Evolutionary conservation across 2,329 filamentous ascomycete species (phyloP).

Genomic region (Fusarium chuoi): DNA sequence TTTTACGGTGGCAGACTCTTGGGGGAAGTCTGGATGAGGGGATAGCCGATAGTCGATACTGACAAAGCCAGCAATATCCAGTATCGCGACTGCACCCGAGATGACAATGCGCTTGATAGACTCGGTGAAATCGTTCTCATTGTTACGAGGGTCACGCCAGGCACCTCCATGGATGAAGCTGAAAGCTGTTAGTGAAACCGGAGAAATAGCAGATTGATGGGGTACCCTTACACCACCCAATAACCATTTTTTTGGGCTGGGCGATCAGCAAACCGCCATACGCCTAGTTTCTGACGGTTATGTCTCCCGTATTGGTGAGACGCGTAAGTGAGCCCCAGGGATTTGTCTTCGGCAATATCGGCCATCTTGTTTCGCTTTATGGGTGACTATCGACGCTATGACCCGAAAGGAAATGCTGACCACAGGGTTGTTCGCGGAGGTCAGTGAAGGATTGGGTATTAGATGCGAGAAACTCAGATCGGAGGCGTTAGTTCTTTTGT

Average conservation of each 20-base stretch:
- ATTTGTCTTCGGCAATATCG: slow-evolving; percentile 28
- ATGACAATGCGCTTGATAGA: slow-evolving; percentile 56
- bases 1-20: slow-evolving; percentile 51
- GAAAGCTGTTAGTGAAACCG: slow-evolving; percentile 18
- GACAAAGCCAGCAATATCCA: slow-evolving; percentile 67
- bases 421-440: slow-evolving; percentile 1
- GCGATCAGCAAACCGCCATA: slow-evolving; percentile 53
- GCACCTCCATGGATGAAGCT: slow-evolving; percentile 71
- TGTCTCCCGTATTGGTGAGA: slow-evolving; percentile 53
- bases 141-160: slow-evolving; percentile 68
- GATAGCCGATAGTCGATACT: slow-evolving; percentile 73
- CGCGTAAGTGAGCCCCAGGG: slow-evolving; percentile 44
- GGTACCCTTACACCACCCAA: slow-evolving; percentile 52
- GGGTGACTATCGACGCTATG: slow-evolving; percentile 18
- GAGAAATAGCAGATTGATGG: neutral
- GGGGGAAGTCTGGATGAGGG: slow-evolving; percentile 58
- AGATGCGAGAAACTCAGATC: slow-evolving; percentile 15
- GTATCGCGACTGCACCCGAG: slow-evolving; percentile 36
- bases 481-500: slow-evolving; percentile 9
- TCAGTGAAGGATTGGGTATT: slow-evolving; percentile 6
- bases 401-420: slow-evolving; percentile 2
- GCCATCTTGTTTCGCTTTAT: slow-evolving; percentile 31
- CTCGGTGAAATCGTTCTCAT: slow-evolving; percentile 57
- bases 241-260: slow-evolving; percentile 34
- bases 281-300: slow-evolving; percentile 57